These are phyloP conservation scores for Coniophora puteana DNA, from an alignment of 1,284 basidiomycete genomes.

Conservation along the genomic window DNA sequence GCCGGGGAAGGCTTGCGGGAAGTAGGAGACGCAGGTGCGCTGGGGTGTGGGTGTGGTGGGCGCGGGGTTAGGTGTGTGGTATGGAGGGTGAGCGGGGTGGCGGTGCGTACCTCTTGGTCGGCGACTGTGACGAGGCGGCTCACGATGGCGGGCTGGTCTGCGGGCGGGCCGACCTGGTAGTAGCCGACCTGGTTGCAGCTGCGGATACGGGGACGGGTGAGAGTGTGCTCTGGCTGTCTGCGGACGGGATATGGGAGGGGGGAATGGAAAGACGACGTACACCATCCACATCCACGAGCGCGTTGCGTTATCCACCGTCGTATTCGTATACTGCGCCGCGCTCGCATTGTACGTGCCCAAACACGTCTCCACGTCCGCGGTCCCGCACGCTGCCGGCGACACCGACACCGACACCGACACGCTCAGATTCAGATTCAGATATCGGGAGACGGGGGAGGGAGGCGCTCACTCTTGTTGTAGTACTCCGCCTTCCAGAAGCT, in stretches of 20 bases:
- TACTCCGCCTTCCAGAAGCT: slow-evolving; percentile 42
- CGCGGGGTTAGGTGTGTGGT: background rate
- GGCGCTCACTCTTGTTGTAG: slow-evolving; percentile 31
- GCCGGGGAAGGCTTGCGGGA: slow-evolving; percentile 49
- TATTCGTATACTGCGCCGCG: slow-evolving; percentile 34
- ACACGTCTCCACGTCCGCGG: slow-evolving; percentile 33
- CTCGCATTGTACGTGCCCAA: slow-evolving; percentile 42
- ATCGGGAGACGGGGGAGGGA: no score
- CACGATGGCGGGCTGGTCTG: slow-evolving; percentile 47
- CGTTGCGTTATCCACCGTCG: slow-evolving; percentile 33
- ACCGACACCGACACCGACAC: no score
- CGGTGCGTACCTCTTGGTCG: slow-evolving; percentile 55
- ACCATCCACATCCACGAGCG: slow-evolving; percentile 49
- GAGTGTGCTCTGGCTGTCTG: no score
- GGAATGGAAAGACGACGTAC: slow-evolving; percentile 21
- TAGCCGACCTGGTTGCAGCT: slow-evolving; percentile 70
- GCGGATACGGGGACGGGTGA: no score
- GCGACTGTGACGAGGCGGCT: slow-evolving; percentile 53
- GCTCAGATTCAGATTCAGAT: no score
- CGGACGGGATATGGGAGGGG: no score
- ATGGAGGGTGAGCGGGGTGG: background rate
- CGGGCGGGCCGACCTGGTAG: slow-evolving; percentile 60
- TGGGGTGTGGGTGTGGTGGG: slow-evolving; percentile 22
- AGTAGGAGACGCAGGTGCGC: slow-evolving; percentile 62
- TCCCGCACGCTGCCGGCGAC: slow-evolving; percentile 34